phyloP scores from a whole-genome alignment of 1,139 yeast genomes.

The Kodamaea alishanica region DNA sequence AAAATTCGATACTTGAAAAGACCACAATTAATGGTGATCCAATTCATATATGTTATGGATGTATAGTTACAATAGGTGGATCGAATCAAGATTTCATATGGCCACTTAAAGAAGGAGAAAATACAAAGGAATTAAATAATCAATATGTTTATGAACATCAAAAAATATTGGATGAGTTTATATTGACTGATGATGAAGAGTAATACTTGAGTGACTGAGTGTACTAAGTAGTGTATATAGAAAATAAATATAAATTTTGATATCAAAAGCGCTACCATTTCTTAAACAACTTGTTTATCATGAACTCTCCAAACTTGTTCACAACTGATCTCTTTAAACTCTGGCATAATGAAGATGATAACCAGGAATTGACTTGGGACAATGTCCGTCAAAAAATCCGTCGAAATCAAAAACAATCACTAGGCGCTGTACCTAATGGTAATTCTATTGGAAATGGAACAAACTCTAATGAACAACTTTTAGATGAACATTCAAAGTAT shows the following conservation, averaged over 20 bases:
- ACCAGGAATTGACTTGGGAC: conserved; percentile 8
- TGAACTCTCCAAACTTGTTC: conserved; percentile 47
- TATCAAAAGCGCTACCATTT: not conserved
- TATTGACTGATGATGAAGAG: conserved; percentile 41
- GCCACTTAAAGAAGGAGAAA: conserved; percentile 42
- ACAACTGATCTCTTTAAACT: conserved; percentile 42
- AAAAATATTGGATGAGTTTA: conserved; percentile 45
- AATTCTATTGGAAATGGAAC: conserved; percentile 6
- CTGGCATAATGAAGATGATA: conserved; percentile 27
- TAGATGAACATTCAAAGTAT: conserved; percentile 20
- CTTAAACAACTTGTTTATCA: conserved; percentile 10
- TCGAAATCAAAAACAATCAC: conserved; percentile 5
- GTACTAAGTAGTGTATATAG: not conserved
- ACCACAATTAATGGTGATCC: not conserved
- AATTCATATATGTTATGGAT: conserved; percentile 67
- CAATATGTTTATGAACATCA: conserved; percentile 6
- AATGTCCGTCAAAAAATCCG: conserved; percentile 4
- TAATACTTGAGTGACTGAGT: no score
- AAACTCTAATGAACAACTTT: conserved; percentile 12
- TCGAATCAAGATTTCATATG: conserved; percentile 43
- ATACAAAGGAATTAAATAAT: conserved; percentile 18
- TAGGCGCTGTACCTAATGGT: conserved; percentile 5
- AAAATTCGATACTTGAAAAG: conserved; percentile 10
- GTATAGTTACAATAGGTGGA: conserved; percentile 58
- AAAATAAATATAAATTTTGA: not conserved